Evolutionary conservation across 768 basidiomycete species (phyloP), one percentile per base, ranked within the genome.

Genomic region (Boletus sp.): DNA sequence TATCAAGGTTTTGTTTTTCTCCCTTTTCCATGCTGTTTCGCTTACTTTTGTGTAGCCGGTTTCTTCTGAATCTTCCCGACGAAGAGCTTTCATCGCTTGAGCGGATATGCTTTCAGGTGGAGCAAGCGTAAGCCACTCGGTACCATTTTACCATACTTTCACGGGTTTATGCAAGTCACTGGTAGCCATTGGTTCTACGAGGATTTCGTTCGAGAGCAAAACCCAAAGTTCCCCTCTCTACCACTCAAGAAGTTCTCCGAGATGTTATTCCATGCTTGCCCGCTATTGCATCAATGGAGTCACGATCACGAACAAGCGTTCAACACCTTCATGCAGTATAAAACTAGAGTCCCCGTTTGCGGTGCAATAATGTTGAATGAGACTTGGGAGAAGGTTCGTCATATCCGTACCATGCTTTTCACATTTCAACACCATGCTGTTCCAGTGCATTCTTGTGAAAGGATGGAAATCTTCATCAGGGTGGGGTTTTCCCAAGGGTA

Each of bases 401-500:
- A 32, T 32, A 19, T 47, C 32, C 47, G 21, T 49, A 49, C 50
- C 52, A 19, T 23, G 15, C 48, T 40, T 55, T 43, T 50, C 50
- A 50, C 47, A 49, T 63, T 42, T 53, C 51, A 39, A 57, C 53
- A 39, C 39, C 21, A 53, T 55, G 57, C 52, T 41, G 29, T 34
- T 52, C 46, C 47, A 98, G 95, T 94, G 92, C 66, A 79, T 99
- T n/a, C 81, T 99, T 55, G 97, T 99, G 54, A 94, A 97, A 72
- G 97, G 97, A 7, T 98, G 93, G 93, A 98, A 97, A 71, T 84
- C 92, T 34, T 90, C 88, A 19, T 90, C 97, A 2, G 92, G 93
- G 7, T 99, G 97, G 97, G 89, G 93, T n/a, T 99, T 98, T 72
- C 97, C 97, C 7, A 91, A 96, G 69, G 97, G 97, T n/a, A 99